A percentile compares a stretch with the other conserved stretches of the same genome.
These are phyloP conservation scores for Podospora bellae-mahoneyi DNA, from an alignment of 495 filamentous ascomycete genomes.

Conservation along the genomic window DNA sequence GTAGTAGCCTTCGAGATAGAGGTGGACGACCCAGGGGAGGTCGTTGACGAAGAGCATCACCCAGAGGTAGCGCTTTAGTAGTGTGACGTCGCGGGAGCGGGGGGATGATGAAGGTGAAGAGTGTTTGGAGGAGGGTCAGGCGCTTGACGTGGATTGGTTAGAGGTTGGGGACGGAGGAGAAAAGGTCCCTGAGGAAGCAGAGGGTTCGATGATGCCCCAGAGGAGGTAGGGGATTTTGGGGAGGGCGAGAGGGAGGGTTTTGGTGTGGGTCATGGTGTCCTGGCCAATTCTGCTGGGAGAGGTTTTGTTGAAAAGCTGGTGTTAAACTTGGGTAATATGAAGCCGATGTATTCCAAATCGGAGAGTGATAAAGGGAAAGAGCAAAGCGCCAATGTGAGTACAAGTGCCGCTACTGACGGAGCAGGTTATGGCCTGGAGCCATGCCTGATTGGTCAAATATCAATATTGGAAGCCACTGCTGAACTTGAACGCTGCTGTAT, in stretches of 20 bases:
- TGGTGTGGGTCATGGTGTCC: neutral
- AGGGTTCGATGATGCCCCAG: slow-evolving; percentile 1
- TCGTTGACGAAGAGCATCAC: neutral
- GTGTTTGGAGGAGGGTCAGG: neutral
- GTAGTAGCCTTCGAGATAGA: neutral
- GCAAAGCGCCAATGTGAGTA: neutral
- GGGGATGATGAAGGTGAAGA: neutral
- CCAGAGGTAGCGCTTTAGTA: slow-evolving; percentile 1
- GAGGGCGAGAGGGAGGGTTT: neutral
- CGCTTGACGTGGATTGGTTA: neutral
- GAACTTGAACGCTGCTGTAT: neutral
- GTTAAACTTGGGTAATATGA: too few species aligned
- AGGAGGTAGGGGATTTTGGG: neutral
- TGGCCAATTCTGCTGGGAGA: neutral
- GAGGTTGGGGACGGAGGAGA: neutral
- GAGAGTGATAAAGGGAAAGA: neutral
- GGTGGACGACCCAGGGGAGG: neutral
- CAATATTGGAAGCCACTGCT: neutral
- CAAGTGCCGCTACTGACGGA: neutral
- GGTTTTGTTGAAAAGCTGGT: neutral
- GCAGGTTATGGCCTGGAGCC: neutral
- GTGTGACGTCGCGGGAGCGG: neutral
- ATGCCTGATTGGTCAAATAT: neutral
- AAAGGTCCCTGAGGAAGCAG: neutral
- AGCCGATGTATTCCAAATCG: too few species aligned